Evolutionary conservation across 352 stramenopile genomes (phyloP).

Genomic region (Phytophthora quininea): DNA sequence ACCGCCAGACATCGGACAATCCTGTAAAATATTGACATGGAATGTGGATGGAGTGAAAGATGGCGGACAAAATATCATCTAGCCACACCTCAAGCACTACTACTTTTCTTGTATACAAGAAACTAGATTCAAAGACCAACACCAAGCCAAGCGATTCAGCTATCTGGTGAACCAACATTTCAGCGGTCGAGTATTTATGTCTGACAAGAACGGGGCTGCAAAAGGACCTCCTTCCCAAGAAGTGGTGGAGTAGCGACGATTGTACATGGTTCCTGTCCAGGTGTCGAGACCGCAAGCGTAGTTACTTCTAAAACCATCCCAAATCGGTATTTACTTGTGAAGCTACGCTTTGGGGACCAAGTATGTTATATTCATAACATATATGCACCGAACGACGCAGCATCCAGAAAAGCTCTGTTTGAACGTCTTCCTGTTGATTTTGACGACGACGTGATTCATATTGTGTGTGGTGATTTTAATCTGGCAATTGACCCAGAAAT

Average conservation of each 20-base stretch:
- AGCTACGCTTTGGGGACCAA: not conserved
- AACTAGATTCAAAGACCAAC: no score
- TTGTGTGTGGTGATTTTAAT: constrained; percentile 20
- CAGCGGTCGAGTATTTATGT: not conserved
- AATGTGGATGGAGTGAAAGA: no score
- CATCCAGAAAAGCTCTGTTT: constrained; percentile 1
- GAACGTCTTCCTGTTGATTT: constrained; percentile 1
- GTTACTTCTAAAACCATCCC: not conserved
- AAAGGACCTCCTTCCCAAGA: not conserved
- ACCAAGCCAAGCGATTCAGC: no score
- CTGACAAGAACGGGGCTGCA: constrained; percentile 5
- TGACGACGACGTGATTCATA: constrained; percentile 1
- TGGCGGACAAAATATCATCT: no score
- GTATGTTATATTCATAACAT: constrained; percentile 15
- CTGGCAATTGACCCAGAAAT: not conserved
- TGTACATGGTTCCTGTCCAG: constrained; percentile 9
- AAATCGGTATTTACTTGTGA: not conserved
- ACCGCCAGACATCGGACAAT: no score
- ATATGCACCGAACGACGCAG: constrained; percentile 11
- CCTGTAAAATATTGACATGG: no score
- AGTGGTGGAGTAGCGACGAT: constrained; percentile 7
- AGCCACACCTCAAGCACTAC: no score
- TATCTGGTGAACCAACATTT: constrained; percentile 6
- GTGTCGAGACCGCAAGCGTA: not conserved
- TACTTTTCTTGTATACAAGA: no score